These are phyloP conservation scores for Tulasnella sp. DNA, from an alignment of 768 basidiomycete genomes.

Conservation along the genomic window DNA sequence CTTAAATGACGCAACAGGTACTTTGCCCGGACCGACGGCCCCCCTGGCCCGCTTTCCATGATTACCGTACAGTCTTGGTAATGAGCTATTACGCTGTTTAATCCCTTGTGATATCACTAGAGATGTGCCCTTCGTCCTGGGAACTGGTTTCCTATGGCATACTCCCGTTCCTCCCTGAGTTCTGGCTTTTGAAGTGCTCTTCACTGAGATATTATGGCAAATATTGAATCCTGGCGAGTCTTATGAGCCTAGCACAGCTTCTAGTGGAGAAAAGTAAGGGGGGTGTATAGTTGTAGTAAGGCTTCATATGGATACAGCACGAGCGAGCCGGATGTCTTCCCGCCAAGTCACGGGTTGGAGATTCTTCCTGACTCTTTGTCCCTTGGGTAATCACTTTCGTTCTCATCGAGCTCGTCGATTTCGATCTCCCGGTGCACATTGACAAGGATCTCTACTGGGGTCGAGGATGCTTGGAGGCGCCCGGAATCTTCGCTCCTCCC, in stretches of 20 bases:
- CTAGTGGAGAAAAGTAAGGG: no score
- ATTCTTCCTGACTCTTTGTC: neutral
- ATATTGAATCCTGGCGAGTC: no score
- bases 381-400: conserved; percentile 1
- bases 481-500: neutral
- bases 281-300: neutral
- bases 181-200: no score
- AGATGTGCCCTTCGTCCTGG: no score
- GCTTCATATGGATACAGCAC: neutral
- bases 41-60: neutral
- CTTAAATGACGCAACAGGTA: neutral
- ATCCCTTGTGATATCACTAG: no score
- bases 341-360: neutral
- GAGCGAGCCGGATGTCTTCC: neutral
- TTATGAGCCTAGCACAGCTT: no score
- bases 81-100: no score
- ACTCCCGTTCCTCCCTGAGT: no score
- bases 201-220: no score
- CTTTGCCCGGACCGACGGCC: neutral
- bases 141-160: no score
- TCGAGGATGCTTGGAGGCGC: neutral
- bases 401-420: neutral
- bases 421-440: neutral
- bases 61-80: no score
- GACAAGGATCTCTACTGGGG: neutral